Base-by-base conservation (phyloP, 164 flowering plant species). In the Vitis amurensis region DNA sequence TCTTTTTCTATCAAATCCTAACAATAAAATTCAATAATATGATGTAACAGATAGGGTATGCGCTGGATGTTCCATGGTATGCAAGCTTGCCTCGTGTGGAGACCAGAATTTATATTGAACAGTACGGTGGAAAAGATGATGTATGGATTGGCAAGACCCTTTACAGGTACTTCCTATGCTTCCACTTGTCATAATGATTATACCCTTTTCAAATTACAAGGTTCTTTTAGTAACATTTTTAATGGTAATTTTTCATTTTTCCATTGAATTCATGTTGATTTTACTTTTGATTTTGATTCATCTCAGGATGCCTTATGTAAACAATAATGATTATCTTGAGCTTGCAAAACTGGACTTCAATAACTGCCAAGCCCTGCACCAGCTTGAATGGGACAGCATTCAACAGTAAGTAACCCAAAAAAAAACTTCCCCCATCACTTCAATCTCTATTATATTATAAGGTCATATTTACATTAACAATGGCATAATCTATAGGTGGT, bases 141-240 rank as follows among this genome's bases (percentile, higher is more conserved):
- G 89, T 91, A 0, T 96, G 99, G 99, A 96, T 96, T 47, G 99
- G 97, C 19, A 94, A 94, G 77, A 91, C 96, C 10, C 84, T 92
- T n/a, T 94, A 92, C 83, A 90, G 97, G 97, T 86, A 37, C 44
- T 37, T 6, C 44, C 44, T 3, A 37, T 37, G 7, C 44, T 37
- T 37, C 7, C 44, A 37, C 44, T 37, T 37, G 44, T 37, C 44
- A 37, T 37, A 37, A 37, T 37, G 44, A 6, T 37, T 37, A 71
- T 60, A 27, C 11, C 37, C 12, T 60, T 19, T 60, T 37, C 44
- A 37, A 37, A 23, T 23, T 0, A 23, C 27, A 23, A 23, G 27
- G 27, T 23, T 23, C 27, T 1, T 23, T 23, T 23, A 23, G 2
- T 23, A 23, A 23, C 27, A 23, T 23, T 23, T 23, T 23, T 23